phyloP scores from a whole-genome alignment of 768 basidiomycete genomes.

The Strobilomyces confusus region DNA sequence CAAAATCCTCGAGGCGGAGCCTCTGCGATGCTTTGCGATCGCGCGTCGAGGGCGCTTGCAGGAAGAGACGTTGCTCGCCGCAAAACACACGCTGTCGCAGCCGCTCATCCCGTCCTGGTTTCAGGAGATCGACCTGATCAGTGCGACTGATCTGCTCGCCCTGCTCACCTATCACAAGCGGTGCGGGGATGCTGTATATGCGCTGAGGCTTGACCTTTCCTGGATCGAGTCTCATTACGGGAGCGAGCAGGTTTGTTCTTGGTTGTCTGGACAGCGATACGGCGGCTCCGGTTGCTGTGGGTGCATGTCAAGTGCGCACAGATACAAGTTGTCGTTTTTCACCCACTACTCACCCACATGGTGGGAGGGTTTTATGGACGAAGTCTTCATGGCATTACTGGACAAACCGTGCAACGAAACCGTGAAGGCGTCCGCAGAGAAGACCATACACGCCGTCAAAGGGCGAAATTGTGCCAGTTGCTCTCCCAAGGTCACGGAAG shows the following conservation, averaged over 20 bases:
- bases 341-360: background rate
- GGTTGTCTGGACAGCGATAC: background rate
- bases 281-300: background rate
- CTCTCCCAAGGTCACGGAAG: background rate
- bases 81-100: background rate
- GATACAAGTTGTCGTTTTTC: background rate
- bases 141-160: background rate
- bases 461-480: background rate
- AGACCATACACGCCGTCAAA: background rate
- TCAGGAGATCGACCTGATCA: background rate
- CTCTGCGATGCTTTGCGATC: background rate
- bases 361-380: constrained; percentile 21
- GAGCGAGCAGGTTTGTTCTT: background rate
- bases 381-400: constrained; percentile 1
- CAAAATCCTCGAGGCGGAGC: background rate
- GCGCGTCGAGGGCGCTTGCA: background rate
- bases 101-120: background rate
- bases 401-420: constrained; percentile 21
- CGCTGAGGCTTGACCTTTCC: background rate
- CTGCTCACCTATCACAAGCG: background rate
- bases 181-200: background rate
- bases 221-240: background rate
- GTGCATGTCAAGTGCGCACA: background rate
- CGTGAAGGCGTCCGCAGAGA: background rate
- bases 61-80: background rate